phyloP scores from a whole-genome alignment of 2,329 filamentous ascomycete genomes.

The Rhytidhysteron rufulum region DNA sequence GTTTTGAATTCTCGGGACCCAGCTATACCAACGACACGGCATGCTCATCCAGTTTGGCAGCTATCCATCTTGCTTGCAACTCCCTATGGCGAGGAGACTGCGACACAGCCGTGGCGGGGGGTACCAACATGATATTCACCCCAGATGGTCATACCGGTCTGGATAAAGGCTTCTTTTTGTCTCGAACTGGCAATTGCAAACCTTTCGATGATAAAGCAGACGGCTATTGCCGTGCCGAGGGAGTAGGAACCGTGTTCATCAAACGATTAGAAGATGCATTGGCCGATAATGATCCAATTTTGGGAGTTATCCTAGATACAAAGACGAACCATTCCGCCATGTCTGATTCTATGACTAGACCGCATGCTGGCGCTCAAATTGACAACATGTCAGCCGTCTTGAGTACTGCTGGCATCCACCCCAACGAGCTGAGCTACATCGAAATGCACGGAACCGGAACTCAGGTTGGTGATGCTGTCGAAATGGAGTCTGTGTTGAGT shows the following conservation, averaged over 20 bases:
- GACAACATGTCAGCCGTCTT: conserved; percentile 12
- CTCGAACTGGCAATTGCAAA: conserved; percentile 23
- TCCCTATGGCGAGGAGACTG: conserved; percentile 7
- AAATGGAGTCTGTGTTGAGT: conserved; percentile 14
- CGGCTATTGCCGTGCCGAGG: conserved; percentile 35
- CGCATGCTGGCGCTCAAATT: conserved; percentile 16
- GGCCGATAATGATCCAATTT: conserved; percentile 32
- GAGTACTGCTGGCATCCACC: conserved; percentile 31
- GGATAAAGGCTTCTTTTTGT: conserved; percentile 19
- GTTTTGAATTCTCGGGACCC: not conserved
- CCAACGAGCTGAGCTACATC: conserved; percentile 23
- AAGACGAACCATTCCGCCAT: conserved; percentile 42
- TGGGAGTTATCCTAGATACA: conserved; percentile 25
- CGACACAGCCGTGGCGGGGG: conserved; percentile 18
- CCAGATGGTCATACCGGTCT: conserved; percentile 43
- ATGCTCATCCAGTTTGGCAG: conserved; percentile 17
- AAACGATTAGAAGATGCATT: conserved; percentile 32
- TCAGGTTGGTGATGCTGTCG: conserved; percentile 21
- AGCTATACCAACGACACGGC: conserved; percentile 14
- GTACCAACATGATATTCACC: conserved; percentile 19
- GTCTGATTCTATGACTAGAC: conserved; percentile 21
- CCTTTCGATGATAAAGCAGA: conserved; percentile 29
- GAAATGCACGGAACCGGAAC: conserved; percentile 32
- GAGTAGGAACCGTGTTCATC: conserved; percentile 23
- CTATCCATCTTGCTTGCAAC: conserved; percentile 21